These are phyloP conservation scores for Backusella macrospora DNA, from an alignment of 192 early-diverging fungal genomes.

Conservation along the genomic window DNA sequence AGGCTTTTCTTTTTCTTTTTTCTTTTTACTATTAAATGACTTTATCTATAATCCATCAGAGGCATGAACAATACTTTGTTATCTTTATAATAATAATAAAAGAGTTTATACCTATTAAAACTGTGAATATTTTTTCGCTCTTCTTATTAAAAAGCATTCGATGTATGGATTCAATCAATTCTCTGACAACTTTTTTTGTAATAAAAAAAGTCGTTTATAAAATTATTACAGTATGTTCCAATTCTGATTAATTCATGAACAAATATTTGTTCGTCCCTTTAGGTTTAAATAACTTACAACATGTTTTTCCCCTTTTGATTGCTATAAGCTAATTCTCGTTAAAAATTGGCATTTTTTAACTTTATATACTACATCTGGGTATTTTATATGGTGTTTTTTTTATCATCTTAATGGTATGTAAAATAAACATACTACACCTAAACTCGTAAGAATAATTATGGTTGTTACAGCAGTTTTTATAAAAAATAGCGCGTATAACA, in stretches of 20 bases:
- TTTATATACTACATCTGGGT: too few species aligned
- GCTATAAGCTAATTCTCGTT: neutral
- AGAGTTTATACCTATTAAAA: too few species aligned
- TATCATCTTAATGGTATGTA: too few species aligned
- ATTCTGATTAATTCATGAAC: neutral
- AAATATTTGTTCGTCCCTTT: neutral
- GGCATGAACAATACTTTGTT: too few species aligned
- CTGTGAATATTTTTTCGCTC: neutral
- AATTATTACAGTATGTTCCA: neutral
- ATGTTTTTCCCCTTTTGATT: neutral
- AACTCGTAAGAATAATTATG: too few species aligned
- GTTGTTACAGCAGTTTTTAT: too few species aligned
- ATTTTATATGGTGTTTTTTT: too few species aligned
- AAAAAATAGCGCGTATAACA: neutral
- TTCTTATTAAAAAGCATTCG: neutral
- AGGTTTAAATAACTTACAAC: neutral
- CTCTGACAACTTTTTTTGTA: neutral
- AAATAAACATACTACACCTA: too few species aligned
- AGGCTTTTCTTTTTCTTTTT: too few species aligned
- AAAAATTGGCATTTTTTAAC: neutral
- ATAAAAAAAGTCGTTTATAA: neutral
- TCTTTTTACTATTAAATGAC: too few species aligned
- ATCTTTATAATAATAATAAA: too few species aligned
- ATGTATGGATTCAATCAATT: neutral
- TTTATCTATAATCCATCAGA: too few species aligned